phyloP scores from a whole-genome alignment of 306 rosid genomes.

The Lathyrus tuberosus region DNA sequence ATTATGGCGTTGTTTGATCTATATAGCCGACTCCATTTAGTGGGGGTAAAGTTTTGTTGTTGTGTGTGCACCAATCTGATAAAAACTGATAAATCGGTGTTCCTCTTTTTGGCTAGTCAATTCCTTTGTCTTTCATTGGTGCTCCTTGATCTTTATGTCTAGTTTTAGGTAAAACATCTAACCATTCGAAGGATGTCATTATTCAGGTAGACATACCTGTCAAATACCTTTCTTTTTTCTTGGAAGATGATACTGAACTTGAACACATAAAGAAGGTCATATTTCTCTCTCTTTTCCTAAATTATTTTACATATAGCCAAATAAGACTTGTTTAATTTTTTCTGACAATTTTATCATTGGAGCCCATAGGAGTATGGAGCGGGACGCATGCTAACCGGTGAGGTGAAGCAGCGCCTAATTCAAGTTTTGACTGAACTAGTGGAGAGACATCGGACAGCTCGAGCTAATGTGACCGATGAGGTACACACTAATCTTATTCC shows the following conservation, averaged over 20 bases:
- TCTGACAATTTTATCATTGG: slow-evolving; percentile 28
- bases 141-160: slow-evolving; percentile 6
- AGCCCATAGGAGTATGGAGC: slow-evolving; percentile 76
- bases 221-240: slow-evolving; percentile 81
- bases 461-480: slow-evolving; percentile 91
- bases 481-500: slow-evolving; percentile 48
- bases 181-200: slow-evolving; percentile 8
- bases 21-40: too few relatives aligned
- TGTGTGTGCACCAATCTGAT: background rate
- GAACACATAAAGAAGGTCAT: slow-evolving; percentile 68
- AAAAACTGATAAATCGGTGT: background rate
- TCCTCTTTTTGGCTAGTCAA: slow-evolving; percentile 15
- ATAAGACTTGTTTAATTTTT: slow-evolving; percentile 13
- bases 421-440: slow-evolving; percentile 76
- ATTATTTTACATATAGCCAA: slow-evolving; percentile 17
- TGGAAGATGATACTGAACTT: slow-evolving; percentile 81
- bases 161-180: slow-evolving; percentile 22
- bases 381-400: slow-evolving; percentile 93
- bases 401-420: slow-evolving; percentile 77
- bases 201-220: slow-evolving; percentile 92
- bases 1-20: too few relatives aligned
- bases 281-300: slow-evolving; percentile 20
- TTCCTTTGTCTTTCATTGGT: background rate
- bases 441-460: slow-evolving; percentile 84
- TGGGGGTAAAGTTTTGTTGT: too few relatives aligned